phyloP scores from a whole-genome alignment of 1,284 basidiomycete species.

The Trametes polyzona region DNA sequence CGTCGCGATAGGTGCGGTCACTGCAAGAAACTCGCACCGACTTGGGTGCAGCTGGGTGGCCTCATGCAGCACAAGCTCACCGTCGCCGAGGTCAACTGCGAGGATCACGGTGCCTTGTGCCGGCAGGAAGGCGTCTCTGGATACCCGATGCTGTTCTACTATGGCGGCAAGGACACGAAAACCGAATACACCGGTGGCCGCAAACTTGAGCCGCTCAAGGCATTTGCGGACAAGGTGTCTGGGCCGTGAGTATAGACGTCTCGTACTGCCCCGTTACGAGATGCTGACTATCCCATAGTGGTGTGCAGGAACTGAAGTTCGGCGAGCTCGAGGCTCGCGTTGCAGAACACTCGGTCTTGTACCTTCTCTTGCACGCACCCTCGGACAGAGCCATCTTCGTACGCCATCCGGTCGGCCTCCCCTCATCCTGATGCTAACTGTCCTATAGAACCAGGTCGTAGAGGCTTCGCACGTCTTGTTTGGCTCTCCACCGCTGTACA shows the following conservation, averaged over 20 bases:
- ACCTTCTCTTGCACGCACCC: conserved; percentile 70
- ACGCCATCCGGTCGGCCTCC: conserved; percentile 27
- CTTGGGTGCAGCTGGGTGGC: conserved; percentile 75
- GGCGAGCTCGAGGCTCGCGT: conserved; percentile 57
- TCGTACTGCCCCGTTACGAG: not conserved
- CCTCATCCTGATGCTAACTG: not conserved
- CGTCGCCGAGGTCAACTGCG: conserved; percentile 88
- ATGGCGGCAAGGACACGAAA: conserved; percentile 46
- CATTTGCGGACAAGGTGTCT: conserved; percentile 69
- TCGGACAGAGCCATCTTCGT: conserved; percentile 49
- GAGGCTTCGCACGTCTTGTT: conserved; percentile 62
- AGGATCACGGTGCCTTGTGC: conserved; percentile 71
- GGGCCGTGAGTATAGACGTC: conserved; percentile 29
- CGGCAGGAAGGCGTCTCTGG: conserved; percentile 65
- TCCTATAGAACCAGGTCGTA: conserved; percentile 47
- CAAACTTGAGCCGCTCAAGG: conserved; percentile 67
- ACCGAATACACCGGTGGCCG: conserved; percentile 76
- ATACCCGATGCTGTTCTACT: conserved; percentile 83
- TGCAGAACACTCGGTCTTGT: conserved; percentile 65
- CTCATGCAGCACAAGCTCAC: conserved; percentile 71
- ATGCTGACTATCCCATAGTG: conserved; percentile 35
- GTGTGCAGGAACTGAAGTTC: conserved; percentile 50
- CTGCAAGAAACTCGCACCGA: conserved; percentile 88
- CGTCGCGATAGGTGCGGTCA: conserved; percentile 70
- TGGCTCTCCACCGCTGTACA: conserved; percentile 71